Evolutionary conservation across 345 rosid genomes (phyloP), one percentile per base, ranked within the genome.

Genomic region (Eutrema japonicum): DNA sequence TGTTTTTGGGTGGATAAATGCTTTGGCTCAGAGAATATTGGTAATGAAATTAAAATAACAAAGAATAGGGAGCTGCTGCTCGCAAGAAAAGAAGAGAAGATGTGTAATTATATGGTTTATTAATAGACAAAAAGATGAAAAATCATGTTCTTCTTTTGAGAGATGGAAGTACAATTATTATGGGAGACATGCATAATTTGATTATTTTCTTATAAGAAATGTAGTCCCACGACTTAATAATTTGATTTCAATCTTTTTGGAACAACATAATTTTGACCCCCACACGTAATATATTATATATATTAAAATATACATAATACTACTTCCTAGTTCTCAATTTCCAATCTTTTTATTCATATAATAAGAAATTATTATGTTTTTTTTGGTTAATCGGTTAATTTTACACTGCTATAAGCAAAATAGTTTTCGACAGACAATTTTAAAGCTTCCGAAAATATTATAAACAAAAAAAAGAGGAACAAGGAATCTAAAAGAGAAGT

Each of bases 171-270:
- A 71, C 77, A 71, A 65, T 71, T 2, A 65, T 71, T 35, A 57
- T 51, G 16, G 35, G 64, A 50, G 77, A 65, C 51, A 57, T 66
- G 27, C 38, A 71, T 64, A 43, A 43, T 70, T 40, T 70, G 40
- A 49, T 48, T 50, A 11, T 57, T 49, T 57, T 70, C 59, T 63
- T 63, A 26, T 53, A 69, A 62, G 42, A 71, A 26, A 50, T 47
- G 42, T 71, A 71, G 76, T 70, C 75, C 60, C 71, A 76, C 71
- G 47, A 53, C 71, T 62, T 64, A 64, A 77, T 64, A 57, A 70
- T 71, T 64, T 64, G 42, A 48, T 56, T 41, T 56, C 61, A 64
- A 57, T 64, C 68, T 66, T 70, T 46, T 64, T 64, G 58, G 68
- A 64, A 64, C 72, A 64, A 49, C 33, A 71, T 71, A 26, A 68